Base-by-base conservation (phyloP, 805 yeast genomes). In the Priceomyces melissophilus region DNA sequence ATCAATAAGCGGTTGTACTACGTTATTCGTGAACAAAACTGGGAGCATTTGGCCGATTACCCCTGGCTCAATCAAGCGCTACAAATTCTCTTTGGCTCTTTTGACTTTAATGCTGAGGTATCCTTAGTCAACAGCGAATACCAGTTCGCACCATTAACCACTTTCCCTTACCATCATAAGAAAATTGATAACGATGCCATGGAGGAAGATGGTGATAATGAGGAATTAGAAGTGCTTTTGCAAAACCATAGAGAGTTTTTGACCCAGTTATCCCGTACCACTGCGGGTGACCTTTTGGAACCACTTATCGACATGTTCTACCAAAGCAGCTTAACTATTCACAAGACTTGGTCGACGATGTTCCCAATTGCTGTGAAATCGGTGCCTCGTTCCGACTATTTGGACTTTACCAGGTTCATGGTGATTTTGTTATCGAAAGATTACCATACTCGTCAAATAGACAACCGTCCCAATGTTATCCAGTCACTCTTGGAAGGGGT, bases 11-110 rank as follows among this genome's bases (percentile, higher is more conserved):
- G 99, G 43, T 67, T 93, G 28, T 81, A 83, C 48, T 95, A 95
- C 52, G 83, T 91, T 7, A 76, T 95, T n/a, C 71, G 91, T 30
- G 98, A 93, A 53, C 99, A 93, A 59, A 91, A 88, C 54, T 93
- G 99, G 99, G 99, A 93, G 57, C 84, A 78, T 49, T 67, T 93
- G 30, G 90, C 95, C 0, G 99, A 93, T 49, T 86, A 85, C 53
- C 86, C 89, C 32, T 93, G 99, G 99, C 65, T 91, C 46, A 88
- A 88, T 58, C 98, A 91, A 60, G 98, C 96, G 0, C 69, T 87
- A 13, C 96, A 90, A 56, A 63, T 95, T 23, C 63, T 93, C 5
- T 87, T 84, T 54, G 96, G 93, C 0, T 74, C 96, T 0, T 81
- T 87, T 49, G 83, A 82, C 42, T 61, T 60, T 30, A 73, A 74